Evolutionary conservation across 2,329 filamentous ascomycete species (phyloP).

Genomic region (Chaetomium strumarium): DNA sequence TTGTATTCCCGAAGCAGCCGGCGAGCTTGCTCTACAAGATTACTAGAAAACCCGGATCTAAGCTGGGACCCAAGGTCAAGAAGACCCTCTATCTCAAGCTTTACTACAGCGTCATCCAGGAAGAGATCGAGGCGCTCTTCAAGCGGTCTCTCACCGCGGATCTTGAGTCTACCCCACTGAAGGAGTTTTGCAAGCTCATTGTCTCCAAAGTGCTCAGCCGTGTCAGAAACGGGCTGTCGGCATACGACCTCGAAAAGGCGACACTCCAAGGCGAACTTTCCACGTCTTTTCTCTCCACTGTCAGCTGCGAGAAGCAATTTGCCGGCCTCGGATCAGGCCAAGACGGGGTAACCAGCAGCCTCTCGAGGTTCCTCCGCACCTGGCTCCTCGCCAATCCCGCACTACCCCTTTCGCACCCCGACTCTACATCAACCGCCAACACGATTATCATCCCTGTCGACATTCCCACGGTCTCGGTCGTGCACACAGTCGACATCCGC

Average conservation of each 20-base stretch:
- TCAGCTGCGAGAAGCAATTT: slow-evolving; percentile 47
- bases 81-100: slow-evolving; percentile 62
- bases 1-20: slow-evolving; percentile 76
- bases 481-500: slow-evolving; percentile 70
- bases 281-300: slow-evolving; percentile 41
- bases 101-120: slow-evolving; percentile 69
- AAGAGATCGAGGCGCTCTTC: slow-evolving; percentile 58
- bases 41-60: slow-evolving; percentile 42
- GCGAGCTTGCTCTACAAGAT: slow-evolving; percentile 78
- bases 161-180: slow-evolving; percentile 37
- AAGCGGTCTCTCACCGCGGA: slow-evolving; percentile 37
- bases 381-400: slow-evolving; percentile 35
- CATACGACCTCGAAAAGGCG: slow-evolving; percentile 51
- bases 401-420: slow-evolving; percentile 28
- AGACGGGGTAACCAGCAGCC: slow-evolving; percentile 21
- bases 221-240: slow-evolving; percentile 39
- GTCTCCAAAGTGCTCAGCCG: slow-evolving; percentile 39
- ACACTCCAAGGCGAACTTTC: slow-evolving; percentile 47
- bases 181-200: slow-evolving; percentile 43
- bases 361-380: slow-evolving; percentile 32
- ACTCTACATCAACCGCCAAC: slow-evolving; percentile 30
- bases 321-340: slow-evolving; percentile 39
- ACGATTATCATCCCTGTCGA: slow-evolving; percentile 84
- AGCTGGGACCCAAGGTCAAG: slow-evolving; percentile 31
- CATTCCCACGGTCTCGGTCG: slow-evolving; percentile 72